Percentiles rank a stretch among this genome's conserved stretches.
phyloP scores from a whole-genome alignment of 176 grass and related monocot species.

The Leersia perrieri region DNA sequence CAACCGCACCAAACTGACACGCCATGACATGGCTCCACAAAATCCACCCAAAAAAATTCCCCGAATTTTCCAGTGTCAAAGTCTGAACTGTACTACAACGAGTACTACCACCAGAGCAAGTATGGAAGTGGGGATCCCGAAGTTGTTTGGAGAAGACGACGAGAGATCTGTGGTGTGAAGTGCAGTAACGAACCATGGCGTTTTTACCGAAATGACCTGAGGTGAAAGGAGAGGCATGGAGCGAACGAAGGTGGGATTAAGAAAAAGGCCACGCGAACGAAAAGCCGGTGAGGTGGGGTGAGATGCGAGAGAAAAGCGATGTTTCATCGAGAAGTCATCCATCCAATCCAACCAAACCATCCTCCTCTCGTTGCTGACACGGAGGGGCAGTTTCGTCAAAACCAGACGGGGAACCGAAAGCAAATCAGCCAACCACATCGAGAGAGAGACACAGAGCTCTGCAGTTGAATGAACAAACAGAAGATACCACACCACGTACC shows the following conservation, averaged over 20 bases:
- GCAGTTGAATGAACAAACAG: not conserved
- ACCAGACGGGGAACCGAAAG: not conserved
- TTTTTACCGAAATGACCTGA: not conserved
- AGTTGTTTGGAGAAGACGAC: not conserved
- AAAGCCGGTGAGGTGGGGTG: slow-evolving; percentile 8
- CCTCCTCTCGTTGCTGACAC: slow-evolving; percentile 35
- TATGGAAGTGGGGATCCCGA: not conserved
- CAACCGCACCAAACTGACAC: slow-evolving; percentile 14
- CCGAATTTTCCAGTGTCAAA: not conserved
- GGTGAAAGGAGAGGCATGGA: not conserved
- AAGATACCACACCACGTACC: slow-evolving; percentile 18
- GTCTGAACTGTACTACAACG: not conserved
- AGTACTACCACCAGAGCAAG: not conserved
- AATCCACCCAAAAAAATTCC: not conserved
- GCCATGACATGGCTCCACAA: not conserved
- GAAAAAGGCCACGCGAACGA: slow-evolving; percentile 30
- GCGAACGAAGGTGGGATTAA: not conserved
- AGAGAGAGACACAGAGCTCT: not conserved
- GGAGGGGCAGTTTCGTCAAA: slow-evolving; percentile 36
- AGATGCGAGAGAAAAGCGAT: slow-evolving; percentile 20
- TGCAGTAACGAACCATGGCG: not conserved
- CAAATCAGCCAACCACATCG: not conserved
- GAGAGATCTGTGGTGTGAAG: not conserved
- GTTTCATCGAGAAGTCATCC: slow-evolving; percentile 42
- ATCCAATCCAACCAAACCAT: slow-evolving; percentile 37